Conservation (phyloP, 768 basidiomycete species). For the Tylopilus felleus region DNA sequence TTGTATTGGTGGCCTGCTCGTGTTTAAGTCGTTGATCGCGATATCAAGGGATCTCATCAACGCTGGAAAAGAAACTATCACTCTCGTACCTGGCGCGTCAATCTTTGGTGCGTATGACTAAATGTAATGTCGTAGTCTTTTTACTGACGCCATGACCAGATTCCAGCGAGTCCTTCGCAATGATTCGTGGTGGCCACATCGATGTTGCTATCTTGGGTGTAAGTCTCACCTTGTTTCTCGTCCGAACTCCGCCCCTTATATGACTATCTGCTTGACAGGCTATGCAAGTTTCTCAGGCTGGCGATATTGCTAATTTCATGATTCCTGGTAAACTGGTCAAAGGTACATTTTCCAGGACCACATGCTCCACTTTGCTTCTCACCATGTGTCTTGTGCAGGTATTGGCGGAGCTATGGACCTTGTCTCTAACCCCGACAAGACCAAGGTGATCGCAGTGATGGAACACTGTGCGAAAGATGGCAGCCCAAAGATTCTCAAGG, state of each 20-base stretch:
- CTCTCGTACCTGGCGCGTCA: constrained; percentile 87
- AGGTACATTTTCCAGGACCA: constrained; percentile 39
- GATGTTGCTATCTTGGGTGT: constrained; percentile 92
- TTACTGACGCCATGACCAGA: constrained; percentile 35
- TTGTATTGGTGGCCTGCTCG: background rate
- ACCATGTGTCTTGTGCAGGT: constrained; percentile 40
- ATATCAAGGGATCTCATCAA: constrained; percentile 78
- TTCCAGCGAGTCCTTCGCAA: constrained; percentile 91
- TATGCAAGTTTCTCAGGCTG: constrained; percentile 91
- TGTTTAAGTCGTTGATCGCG: constrained; percentile 1
- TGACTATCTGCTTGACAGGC: constrained; percentile 47
- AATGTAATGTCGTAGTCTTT: background rate
- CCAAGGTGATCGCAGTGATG: constrained; percentile 86
- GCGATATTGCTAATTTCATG: constrained; percentile 98
- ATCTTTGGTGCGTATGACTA: constrained; percentile 64
- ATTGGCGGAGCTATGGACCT: constrained; percentile 98
- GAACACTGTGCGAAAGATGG: constrained; percentile 92
- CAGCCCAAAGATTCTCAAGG: constrained; percentile 78
- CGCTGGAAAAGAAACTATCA: constrained; percentile 93
- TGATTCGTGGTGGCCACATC: constrained; percentile 97
- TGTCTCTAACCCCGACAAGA: constrained; percentile 93
- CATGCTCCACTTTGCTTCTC: constrained; percentile 3
- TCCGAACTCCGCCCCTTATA: background rate
- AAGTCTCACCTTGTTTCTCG: constrained; percentile 27
- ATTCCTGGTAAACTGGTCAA: constrained; percentile 92